Percentiles rank a stretch among this genome's conserved stretches.
phyloP scores from a whole-genome alignment of 1,284 basidiomycete species.

The Heimioporus retisporus region DNA sequence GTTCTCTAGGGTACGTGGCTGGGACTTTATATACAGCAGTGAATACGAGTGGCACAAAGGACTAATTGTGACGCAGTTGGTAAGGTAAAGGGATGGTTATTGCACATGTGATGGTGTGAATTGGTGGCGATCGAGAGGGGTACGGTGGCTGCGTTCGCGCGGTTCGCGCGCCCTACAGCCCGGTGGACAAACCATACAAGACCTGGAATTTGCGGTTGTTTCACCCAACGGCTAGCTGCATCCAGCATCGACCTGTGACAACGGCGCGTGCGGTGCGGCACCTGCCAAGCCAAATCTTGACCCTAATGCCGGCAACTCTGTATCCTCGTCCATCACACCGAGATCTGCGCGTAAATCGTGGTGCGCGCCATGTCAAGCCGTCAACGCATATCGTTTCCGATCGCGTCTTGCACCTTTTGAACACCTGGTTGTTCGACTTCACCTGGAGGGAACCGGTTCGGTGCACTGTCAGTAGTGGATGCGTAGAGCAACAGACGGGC shows the following conservation, averaged over 20 bases:
- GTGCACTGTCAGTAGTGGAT: not conserved
- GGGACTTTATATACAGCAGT: no score
- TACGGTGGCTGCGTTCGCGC: no score
- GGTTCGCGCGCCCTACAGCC: no score
- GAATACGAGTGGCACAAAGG: no score
- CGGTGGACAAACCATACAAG: constrained; percentile 98
- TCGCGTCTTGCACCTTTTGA: constrained; percentile 84
- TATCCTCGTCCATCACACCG: constrained; percentile 60
- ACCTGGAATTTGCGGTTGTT: constrained; percentile 85
- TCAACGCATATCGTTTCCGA: constrained; percentile 97
- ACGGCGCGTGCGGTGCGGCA: constrained; percentile 26
- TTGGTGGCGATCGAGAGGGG: no score
- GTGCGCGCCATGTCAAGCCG: constrained; percentile 80
- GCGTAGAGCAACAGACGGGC: not conserved
- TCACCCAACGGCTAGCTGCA: constrained; percentile 33
- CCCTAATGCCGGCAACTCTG: not conserved
- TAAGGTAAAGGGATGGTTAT: no score
- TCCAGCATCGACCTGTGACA: constrained; percentile 23
- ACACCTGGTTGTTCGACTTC: constrained; percentile 92
- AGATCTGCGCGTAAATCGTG: constrained; percentile 53
- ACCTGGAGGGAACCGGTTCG: constrained; percentile 86
- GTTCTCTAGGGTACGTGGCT: no score
- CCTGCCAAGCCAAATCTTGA: constrained; percentile 11
- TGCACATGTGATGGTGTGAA: no score
- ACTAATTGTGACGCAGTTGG: no score